Conservation (phyloP, 805 yeast genomes). For the Saccharomycopsis olivae region DNA sequence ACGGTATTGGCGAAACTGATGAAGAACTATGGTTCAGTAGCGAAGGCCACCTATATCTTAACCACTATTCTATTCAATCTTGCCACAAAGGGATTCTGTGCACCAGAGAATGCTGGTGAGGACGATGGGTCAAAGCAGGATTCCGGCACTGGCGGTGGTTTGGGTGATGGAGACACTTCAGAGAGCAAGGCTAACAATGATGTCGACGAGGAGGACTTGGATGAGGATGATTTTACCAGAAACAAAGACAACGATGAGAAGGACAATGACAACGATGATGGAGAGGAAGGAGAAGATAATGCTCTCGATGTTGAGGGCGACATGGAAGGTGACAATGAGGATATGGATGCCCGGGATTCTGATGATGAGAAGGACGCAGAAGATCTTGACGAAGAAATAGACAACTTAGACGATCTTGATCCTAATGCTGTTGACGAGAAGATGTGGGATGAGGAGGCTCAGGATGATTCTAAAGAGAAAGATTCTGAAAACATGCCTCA, state of each 20-base stretch:
- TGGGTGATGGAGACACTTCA: constrained; percentile 76
- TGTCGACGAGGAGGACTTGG: constrained; percentile 80
- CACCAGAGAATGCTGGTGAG: constrained; percentile 66
- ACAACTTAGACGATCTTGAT: constrained; percentile 80
- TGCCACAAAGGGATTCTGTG: constrained; percentile 80
- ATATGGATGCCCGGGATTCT: constrained; percentile 58
- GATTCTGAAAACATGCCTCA: constrained; percentile 65
- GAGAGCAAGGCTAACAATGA: constrained; percentile 80
- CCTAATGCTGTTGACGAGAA: constrained; percentile 94
- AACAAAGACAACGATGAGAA: constrained; percentile 66
- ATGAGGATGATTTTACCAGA: constrained; percentile 43
- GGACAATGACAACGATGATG: constrained; percentile 45
- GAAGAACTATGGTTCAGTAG: constrained; percentile 38
- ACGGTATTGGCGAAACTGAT: constrained; percentile 27
- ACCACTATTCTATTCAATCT: constrained; percentile 45
- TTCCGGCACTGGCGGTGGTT: constrained; percentile 46
- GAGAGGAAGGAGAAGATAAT: constrained; percentile 67
- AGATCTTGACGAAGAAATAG: constrained; percentile 79
- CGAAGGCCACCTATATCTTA: constrained; percentile 54
- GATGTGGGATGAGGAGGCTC: constrained; percentile 94
- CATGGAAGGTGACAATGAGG: constrained; percentile 90
- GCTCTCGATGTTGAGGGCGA: constrained; percentile 95
- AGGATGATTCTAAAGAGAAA: constrained; percentile 69
- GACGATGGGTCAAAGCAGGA: constrained; percentile 42
- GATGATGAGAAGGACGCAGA: constrained; percentile 48